A percentile compares a stretch with the other conserved stretches of the same genome.
Conservation (phyloP, 345 rosid genomes). For the Dovyalis caffra region DNA sequence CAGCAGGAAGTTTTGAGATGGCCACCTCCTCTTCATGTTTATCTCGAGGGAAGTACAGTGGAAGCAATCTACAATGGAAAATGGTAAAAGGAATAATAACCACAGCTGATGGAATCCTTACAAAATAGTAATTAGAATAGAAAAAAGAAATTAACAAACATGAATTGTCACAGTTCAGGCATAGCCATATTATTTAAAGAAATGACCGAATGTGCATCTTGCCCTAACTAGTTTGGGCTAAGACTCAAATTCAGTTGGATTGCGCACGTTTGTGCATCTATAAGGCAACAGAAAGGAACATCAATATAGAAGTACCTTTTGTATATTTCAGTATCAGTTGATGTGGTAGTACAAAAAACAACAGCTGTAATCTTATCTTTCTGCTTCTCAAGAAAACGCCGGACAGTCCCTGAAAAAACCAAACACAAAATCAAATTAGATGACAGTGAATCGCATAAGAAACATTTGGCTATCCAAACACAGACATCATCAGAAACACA, state of each 20-base stretch:
- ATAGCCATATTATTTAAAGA: slow-evolving; percentile 7
- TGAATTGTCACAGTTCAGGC: slow-evolving; percentile 3
- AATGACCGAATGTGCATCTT: slow-evolving; percentile 2
- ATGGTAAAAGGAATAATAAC: slow-evolving; percentile 9
- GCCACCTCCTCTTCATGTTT: slow-evolving; percentile 89
- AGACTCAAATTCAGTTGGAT: background rate
- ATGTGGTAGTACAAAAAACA: slow-evolving; percentile 82
- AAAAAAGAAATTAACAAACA: background rate
- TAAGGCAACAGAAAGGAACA: slow-evolving; percentile 9
- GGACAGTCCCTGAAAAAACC: slow-evolving; percentile 68
- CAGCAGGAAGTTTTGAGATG: slow-evolving; percentile 89
- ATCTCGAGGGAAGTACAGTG: slow-evolving; percentile 96
- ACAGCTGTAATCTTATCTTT: slow-evolving; percentile 80
- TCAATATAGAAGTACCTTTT: slow-evolving; percentile 51
- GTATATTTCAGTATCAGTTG: slow-evolving; percentile 90
- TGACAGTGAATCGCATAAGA: background rate
- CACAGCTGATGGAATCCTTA: background rate
- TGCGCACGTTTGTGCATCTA: background rate
- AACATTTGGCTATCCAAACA: slow-evolving; percentile 7
- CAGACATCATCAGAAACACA: background rate
- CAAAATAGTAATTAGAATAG: background rate
- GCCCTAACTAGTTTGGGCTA: background rate
- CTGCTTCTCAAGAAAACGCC: slow-evolving; percentile 93
- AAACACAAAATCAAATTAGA: slow-evolving; percentile 16
- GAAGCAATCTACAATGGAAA: slow-evolving; percentile 68